These are phyloP conservation scores for Hammondia hammondi DNA, from an alignment of 169 alveolate species.

Conservation along the genomic window DNA sequence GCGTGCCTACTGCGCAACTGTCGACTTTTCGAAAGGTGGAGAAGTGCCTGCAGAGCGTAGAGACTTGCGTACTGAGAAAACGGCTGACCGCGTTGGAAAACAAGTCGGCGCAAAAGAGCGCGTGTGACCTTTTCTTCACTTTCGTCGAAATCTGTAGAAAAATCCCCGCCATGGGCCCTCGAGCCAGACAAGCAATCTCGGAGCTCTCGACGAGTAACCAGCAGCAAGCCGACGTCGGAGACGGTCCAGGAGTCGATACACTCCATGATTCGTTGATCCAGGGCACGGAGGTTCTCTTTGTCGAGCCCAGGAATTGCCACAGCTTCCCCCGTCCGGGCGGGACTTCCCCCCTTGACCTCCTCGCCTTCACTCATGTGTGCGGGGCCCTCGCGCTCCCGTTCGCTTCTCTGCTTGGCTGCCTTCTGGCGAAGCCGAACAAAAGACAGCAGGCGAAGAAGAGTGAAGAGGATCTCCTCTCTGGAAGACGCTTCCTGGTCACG, in stretches of 20 bases:
- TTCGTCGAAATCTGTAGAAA: not conserved
- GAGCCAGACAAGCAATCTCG: not conserved
- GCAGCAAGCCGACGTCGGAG: not conserved
- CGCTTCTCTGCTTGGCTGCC: not conserved
- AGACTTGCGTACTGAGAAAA: slow-evolving; percentile 10
- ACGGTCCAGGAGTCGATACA: not conserved
- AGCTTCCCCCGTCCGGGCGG: not conserved
- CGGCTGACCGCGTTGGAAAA: not conserved
- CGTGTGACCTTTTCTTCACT: not conserved
- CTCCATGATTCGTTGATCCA: not conserved
- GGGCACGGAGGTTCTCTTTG: not conserved
- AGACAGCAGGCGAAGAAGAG: not conserved
- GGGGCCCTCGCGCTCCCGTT: not conserved
- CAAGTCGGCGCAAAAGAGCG: slow-evolving; percentile 6
- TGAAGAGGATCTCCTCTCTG: not conserved
- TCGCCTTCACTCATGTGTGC: not conserved
- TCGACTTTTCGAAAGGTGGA: not conserved
- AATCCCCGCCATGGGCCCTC: not conserved
- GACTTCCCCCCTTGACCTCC: too few species aligned
- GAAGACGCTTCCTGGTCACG: not conserved
- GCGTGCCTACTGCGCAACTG: not conserved
- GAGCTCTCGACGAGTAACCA: not conserved
- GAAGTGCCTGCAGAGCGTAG: not conserved
- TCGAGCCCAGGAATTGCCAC: not conserved
- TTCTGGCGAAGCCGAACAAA: not conserved